Evolutionary conservation across 2,329 filamentous ascomycete species (phyloP), one percentile per base, ranked within the genome.

Genomic region (Ophiostoma quercus): DNA sequence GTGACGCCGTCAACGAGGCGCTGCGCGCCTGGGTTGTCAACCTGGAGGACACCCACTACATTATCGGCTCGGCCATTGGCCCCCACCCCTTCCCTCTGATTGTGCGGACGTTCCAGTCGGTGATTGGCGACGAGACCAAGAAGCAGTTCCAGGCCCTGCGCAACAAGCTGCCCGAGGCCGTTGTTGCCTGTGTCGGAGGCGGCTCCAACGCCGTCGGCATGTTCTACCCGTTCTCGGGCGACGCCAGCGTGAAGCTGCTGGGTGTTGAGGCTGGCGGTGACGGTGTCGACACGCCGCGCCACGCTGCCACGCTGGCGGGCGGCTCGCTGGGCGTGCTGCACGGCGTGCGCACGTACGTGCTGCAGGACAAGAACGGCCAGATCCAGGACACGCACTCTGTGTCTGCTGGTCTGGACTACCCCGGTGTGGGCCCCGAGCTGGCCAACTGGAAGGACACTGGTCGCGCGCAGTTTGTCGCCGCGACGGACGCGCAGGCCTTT

Each of bases 31-130:
- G 95, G 95, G 94, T 99, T 22, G 91, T 94, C 70, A 87, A 94
- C 74, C 90, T 99, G 19, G 89, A 94, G 75, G 96, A 92, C 22
- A 98, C 95, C 0, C 95, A 99, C 84, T 99, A 98, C 83, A 95
- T 98, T 76, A 96, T 99, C 75, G 95, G 95, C 70, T 97, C 93
- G 19, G 95, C 95, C 63, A 99, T 99, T 75, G 95, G 95, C 0
- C 95, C 95, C 66, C 95, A 99, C 79, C 95, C 95, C 12, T 98
- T 97, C 89, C 95, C 95, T 0, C 96, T 92, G 68, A 98, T 98
- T 73, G 95, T 98, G 68, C 90, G 95, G 72, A 97, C 94, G 0
- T 97, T 99, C 88, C 95, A 98, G 82, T 95, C 91, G 5, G 91
- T 99, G 73, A 99, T 99, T 74, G 95, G 95, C 69, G 87, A 91